Percentiles rank a stretch among this genome's conserved stretches.
phyloP scores from a whole-genome alignment of 306 rosid genomes.

The Rosa lucieae region DNA sequence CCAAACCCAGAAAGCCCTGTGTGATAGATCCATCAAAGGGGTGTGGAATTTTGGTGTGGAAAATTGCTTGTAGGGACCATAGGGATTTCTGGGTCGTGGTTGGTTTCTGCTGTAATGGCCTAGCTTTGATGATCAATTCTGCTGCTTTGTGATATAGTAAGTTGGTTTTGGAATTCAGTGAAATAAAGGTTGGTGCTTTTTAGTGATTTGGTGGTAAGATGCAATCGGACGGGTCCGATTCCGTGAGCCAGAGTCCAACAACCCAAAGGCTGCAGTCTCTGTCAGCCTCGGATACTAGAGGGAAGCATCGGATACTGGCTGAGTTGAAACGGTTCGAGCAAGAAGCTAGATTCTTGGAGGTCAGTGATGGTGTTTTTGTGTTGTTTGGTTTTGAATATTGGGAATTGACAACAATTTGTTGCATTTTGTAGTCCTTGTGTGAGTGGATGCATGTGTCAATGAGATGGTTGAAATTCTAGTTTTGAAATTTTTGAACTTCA shows the following conservation, averaged over 20 bases:
- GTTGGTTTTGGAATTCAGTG: constrained; percentile 18
- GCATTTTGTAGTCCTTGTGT: background rate
- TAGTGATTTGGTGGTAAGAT: constrained; percentile 36
- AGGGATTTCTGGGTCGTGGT: constrained; percentile 51
- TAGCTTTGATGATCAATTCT: constrained; percentile 34
- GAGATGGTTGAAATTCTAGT: background rate
- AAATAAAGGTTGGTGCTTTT: constrained; percentile 21
- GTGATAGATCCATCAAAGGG: constrained; percentile 40
- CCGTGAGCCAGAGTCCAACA: constrained; percentile 51
- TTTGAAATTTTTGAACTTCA: background rate
- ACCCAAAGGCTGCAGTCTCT: constrained; percentile 67
- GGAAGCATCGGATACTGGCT: constrained; percentile 90
- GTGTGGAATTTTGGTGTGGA: constrained; percentile 23
- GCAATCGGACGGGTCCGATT: constrained; percentile 70
- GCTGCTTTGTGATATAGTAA: constrained; percentile 16
- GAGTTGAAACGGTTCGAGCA: constrained; percentile 89
- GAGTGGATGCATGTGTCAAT: constrained; percentile 6
- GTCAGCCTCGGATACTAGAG: constrained; percentile 75
- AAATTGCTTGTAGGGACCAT: constrained; percentile 48
- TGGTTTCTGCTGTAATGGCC: constrained; percentile 31
- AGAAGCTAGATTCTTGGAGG: constrained; percentile 92
- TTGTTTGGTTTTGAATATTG: background rate
- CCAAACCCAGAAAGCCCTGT: constrained; percentile 27
- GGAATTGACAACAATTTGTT: background rate
- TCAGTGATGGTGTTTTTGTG: constrained; percentile 23